phyloP scores from a whole-genome alignment of 1,284 basidiomycete genomes.

The Naganishia liquefaciens region DNA sequence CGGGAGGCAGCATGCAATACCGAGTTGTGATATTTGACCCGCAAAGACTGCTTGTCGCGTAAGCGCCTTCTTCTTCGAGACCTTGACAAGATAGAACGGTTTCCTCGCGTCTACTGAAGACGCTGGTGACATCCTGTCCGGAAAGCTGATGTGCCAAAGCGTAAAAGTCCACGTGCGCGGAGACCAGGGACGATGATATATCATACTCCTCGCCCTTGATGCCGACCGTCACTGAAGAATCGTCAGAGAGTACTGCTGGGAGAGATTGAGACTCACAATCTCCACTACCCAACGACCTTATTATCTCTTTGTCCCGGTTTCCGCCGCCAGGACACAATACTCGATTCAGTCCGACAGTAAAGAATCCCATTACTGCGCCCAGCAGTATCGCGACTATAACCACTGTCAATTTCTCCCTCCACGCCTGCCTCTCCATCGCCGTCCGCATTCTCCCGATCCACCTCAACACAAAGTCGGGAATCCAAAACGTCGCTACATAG shows the following conservation, averaged over 20 bases:
- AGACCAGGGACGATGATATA: slow-evolving; percentile 63
- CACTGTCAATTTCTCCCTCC: slow-evolving; percentile 95
- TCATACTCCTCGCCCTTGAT: slow-evolving; percentile 79
- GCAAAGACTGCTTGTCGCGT: slow-evolving; percentile 76
- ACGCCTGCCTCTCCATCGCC: slow-evolving; percentile 77
- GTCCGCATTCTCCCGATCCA: slow-evolving; percentile 62
- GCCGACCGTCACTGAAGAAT: slow-evolving; percentile 65
- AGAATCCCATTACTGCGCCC: slow-evolving; percentile 81
- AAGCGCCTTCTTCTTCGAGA: slow-evolving; percentile 60
- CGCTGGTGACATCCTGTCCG: slow-evolving; percentile 85
- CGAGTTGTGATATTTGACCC: slow-evolving; percentile 37
- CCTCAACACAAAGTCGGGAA: slow-evolving; percentile 18
- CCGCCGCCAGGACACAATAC: slow-evolving; percentile 75
- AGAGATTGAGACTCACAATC: slow-evolving; percentile 40
- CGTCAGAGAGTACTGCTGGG: neutral
- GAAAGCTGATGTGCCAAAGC: slow-evolving; percentile 61
- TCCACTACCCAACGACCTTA: slow-evolving; percentile 44
- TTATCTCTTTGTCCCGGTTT: slow-evolving; percentile 36
- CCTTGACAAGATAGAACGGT: slow-evolving; percentile 61
- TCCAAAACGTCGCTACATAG: slow-evolving; percentile 9
- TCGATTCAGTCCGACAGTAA: slow-evolving; percentile 90
- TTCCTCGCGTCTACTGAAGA: slow-evolving; percentile 66
- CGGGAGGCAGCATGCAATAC: slow-evolving; percentile 64
- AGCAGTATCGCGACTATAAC: slow-evolving; percentile 80
- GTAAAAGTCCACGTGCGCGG: slow-evolving; percentile 62